A percentile compares a stretch with the other conserved stretches of the same genome.
phyloP scores from a whole-genome alignment of 2,329 filamentous ascomycete genomes.

The Alternaria postmessia region DNA sequence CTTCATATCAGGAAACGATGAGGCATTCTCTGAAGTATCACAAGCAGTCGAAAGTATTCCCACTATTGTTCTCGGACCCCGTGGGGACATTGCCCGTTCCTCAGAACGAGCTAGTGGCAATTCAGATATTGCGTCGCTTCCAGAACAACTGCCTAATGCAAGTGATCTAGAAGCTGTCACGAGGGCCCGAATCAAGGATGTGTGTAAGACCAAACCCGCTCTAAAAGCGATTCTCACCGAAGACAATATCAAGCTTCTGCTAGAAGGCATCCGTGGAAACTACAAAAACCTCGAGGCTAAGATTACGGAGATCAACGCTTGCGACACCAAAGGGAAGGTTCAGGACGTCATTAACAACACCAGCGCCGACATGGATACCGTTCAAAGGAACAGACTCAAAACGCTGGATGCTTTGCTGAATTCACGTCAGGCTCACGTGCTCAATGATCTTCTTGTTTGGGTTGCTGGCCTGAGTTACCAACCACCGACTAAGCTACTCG shows the following conservation, averaged over 20 bases:
- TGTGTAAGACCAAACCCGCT: slow-evolving; percentile 17
- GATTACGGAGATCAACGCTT: slow-evolving; percentile 21
- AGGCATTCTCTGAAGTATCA: background rate
- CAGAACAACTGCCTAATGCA: slow-evolving; percentile 2
- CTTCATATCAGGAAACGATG: background rate
- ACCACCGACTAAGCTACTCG: slow-evolving; percentile 11
- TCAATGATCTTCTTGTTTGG: slow-evolving; percentile 27
- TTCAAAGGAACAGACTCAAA: slow-evolving; percentile 7
- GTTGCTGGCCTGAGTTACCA: slow-evolving; percentile 11
- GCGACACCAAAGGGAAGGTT: slow-evolving; percentile 24
- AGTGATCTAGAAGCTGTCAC: slow-evolving; percentile 16
- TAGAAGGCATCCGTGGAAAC: slow-evolving; percentile 20
- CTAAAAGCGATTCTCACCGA: slow-evolving; percentile 18
- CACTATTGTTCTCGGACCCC: background rate
- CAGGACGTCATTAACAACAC: slow-evolving; percentile 21
- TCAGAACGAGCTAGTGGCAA: background rate
- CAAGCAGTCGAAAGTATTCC: background rate
- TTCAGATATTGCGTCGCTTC: background rate
- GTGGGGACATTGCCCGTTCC: background rate
- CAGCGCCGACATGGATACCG: slow-evolving; percentile 8
- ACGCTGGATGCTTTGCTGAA: slow-evolving; percentile 9
- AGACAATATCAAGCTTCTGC: slow-evolving; percentile 19
- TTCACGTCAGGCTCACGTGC: slow-evolving; percentile 12
- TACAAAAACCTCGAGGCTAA: slow-evolving; percentile 23
- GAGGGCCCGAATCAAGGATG: slow-evolving; percentile 9